These are phyloP conservation scores for Poa pratensis DNA, from an alignment of 176 grass and related monocot species.

Conservation along the genomic window DNA sequence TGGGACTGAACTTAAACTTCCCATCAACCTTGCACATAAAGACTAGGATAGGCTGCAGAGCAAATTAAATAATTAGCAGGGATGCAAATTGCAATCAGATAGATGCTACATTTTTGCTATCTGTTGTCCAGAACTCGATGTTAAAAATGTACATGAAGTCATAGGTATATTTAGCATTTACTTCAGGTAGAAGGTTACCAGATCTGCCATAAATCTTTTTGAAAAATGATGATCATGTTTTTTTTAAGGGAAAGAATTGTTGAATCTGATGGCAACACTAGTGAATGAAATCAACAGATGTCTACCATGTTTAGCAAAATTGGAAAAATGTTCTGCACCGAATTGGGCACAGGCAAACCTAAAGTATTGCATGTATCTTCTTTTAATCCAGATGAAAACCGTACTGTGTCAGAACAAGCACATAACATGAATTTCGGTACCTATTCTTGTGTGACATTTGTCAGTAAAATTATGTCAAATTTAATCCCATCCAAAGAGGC, in stretches of 20 bases:
- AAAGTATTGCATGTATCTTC: background rate
- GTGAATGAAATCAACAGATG: conserved; percentile 9
- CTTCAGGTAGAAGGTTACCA: background rate
- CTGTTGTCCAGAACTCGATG: background rate
- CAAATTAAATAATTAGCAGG: conserved; percentile 29
- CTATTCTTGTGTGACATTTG: background rate
- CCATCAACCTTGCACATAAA: conserved; percentile 99
- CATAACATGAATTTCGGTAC: background rate
- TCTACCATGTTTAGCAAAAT: background rate
- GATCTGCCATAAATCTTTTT: background rate
- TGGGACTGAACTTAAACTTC: conserved; percentile 95
- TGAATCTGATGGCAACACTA: conserved; percentile 9
- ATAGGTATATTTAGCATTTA: background rate
- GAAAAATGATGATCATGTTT: background rate
- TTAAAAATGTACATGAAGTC: conserved; percentile 7
- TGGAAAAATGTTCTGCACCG: background rate
- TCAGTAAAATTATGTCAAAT: background rate
- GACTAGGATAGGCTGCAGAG: conserved; percentile 92
- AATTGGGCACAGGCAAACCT: background rate
- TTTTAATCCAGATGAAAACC: background rate
- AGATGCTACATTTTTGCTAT: conserved; percentile 13
- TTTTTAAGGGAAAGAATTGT: background rate
- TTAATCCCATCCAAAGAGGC: background rate
- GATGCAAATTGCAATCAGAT: background rate
- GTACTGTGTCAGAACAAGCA: conserved; percentile 5